phyloP scores from a whole-genome alignment of 495 filamentous ascomycete genomes.

The Physcia stellaris region DNA sequence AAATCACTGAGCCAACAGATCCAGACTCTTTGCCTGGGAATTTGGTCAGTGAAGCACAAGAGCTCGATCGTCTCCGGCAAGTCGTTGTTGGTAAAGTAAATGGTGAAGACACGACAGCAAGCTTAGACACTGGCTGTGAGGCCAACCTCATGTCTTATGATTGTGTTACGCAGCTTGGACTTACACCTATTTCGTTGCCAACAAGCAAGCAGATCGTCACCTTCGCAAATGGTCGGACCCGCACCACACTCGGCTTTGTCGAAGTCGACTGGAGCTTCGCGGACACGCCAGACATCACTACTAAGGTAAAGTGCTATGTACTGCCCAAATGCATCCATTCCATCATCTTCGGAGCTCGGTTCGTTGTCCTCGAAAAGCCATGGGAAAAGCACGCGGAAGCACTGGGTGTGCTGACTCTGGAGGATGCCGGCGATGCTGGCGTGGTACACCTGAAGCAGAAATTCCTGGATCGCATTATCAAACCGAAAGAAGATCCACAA shows the following conservation, averaged over 20 bases:
- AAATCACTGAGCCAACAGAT: too few relatives aligned
- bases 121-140: conserved; percentile 5
- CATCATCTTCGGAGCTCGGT: conserved; percentile 4
- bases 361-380: conserved; percentile 2
- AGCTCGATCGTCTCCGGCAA: too few relatives aligned
- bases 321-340: conserved; percentile 1
- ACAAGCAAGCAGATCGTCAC: neutral
- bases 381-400: conserved; percentile 5
- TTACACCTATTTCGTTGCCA: neutral
- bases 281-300: neutral
- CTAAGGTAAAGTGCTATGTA: conserved; percentile 3
- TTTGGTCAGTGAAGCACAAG: too few relatives aligned
- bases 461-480: too few relatives aligned
- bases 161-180: neutral
- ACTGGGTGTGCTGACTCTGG: too few relatives aligned
- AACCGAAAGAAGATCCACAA: too few relatives aligned
- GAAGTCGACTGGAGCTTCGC: conserved; percentile 6
- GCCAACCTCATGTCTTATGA: conserved; percentile 6
- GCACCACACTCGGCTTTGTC: conserved; percentile 1
- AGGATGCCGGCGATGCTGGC: too few relatives aligned
- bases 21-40: too few relatives aligned
- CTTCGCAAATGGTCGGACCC: conserved; percentile 1
- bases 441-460: too few relatives aligned
- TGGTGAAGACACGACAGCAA: neutral
- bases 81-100: neutral